Percentiles rank a stretch among this genome's conserved stretches.
These are phyloP conservation scores for Aaosphaeria arxii DNA, from an alignment of 2,329 filamentous ascomycete genomes.

Conservation along the genomic window DNA sequence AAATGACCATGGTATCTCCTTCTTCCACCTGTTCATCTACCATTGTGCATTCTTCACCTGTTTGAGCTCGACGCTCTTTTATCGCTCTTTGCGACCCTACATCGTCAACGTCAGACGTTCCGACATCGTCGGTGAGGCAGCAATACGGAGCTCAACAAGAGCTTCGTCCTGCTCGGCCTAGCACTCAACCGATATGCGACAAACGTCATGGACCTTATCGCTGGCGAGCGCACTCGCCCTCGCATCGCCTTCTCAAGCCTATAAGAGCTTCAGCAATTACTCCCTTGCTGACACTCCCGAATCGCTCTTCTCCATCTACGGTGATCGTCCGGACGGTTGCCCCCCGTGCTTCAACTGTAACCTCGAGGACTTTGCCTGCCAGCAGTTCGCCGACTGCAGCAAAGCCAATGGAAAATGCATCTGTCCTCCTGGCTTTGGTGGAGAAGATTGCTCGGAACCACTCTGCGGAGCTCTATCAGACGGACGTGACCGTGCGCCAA, in stretches of 20 bases:
- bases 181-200: conserved; percentile 26
- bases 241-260: conserved; percentile 18
- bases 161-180: no score
- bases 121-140: no score
- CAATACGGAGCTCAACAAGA: no score
- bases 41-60: background rate
- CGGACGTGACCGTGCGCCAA: conserved; percentile 73
- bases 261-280: conserved; percentile 41
- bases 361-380: conserved; percentile 84
- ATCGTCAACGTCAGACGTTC: no score
- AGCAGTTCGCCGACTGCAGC: conserved; percentile 87
- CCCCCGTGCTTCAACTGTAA: conserved; percentile 98
- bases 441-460: conserved; percentile 87
- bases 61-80: conserved; percentile 11
- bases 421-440: conserved; percentile 89
- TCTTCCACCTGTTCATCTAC: no score
- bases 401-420: conserved; percentile 87
- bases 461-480: conserved; percentile 86
- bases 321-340: conserved; percentile 71
- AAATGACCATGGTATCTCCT: conserved; percentile 12
- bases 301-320: conserved; percentile 65
- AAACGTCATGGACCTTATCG: conserved; percentile 27
- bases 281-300: conserved; percentile 49
- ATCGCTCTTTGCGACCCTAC: no score
- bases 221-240: conserved; percentile 25